Evolutionary conservation across 2,329 filamentous ascomycete species (phyloP), one percentile per base, ranked within the genome.

Genomic region (Calycina herbarum): DNA sequence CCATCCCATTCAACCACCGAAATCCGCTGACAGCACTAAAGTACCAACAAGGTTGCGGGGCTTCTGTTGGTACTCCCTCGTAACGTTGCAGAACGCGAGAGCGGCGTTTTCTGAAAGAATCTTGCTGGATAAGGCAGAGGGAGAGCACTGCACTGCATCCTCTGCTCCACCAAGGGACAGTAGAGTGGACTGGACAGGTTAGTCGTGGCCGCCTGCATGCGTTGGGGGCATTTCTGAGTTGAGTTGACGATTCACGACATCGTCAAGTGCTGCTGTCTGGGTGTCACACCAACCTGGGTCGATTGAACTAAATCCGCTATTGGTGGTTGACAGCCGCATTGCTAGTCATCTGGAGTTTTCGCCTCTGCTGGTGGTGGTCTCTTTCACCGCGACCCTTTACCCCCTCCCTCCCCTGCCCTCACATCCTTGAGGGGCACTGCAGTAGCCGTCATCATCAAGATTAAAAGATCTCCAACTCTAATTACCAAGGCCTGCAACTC

Each of bases 211-310:
- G 42, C 42, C 42, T 48, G 42, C 42, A 48, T n/a, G 42, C 15
- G 17, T 20, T 45, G 15, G 42, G 42, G 17, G n/a, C 45, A 51
- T 24, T 45, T 45, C 42, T 20, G n/a, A 45, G 15, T 27, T 20
- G 45, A 51, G n/a, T 51, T 51, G n/a, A 51, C 20, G 45, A 27
- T 51, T 51, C 45, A 51, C 45, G n/a, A 51, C 45, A 24, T 51
- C 20, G 4, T 11, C 45, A 51, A 27, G 8, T 51, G 20, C 2
- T 51, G 45, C 20, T 24, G 20, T 10, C 24, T 24, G n/a, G n/a
- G 1, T 45, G 40, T n/a, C 13, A 20, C 42, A n/a, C 42, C 42
- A 45, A 4, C 20, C 42, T 45, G 17, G 17, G 10, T 51, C 20
- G 45, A 51, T 51, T 51, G 45, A 51, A n/a, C 2, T 27, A 5